Evolutionary conservation across 768 basidiomycete species (phyloP).

Genomic region (Amylocystis lapponica): DNA sequence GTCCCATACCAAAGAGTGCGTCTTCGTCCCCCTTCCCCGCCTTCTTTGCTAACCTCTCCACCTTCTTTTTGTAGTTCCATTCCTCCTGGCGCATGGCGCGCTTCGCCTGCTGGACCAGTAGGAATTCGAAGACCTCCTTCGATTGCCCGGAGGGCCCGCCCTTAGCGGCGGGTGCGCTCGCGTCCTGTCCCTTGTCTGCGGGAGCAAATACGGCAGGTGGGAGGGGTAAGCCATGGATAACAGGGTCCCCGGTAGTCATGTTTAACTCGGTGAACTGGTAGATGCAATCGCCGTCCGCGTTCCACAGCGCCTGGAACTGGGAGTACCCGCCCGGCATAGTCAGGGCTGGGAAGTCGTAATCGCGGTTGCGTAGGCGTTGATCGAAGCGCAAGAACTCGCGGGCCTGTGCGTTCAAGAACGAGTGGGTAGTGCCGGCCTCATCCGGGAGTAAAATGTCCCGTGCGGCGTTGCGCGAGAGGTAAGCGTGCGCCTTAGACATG

Average conservation of each 20-base stretch:
- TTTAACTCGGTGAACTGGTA: not conserved
- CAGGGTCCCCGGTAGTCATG: not conserved
- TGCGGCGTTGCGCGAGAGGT: no score
- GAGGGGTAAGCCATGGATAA: not conserved
- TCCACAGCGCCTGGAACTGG: slow-evolving; percentile 1
- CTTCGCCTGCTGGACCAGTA: not conserved
- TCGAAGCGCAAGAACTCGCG: slow-evolving; percentile 1
- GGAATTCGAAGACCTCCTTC: no score
- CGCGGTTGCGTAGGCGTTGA: not conserved
- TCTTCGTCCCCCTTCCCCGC: no score
- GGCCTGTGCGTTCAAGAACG: slow-evolving; percentile 2
- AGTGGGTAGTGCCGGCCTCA: no score
- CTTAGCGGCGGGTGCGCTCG: no score
- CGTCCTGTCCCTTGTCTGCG: not conserved
- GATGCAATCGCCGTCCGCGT: not conserved
- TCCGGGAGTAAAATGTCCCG: no score
- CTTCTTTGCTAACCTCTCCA: no score
- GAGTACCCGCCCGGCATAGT: slow-evolving; percentile 1
- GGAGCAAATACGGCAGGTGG: not conserved
- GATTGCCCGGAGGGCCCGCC: not conserved
- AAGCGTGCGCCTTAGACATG: no score
- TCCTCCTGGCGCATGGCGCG: not conserved
- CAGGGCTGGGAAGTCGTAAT: not conserved
- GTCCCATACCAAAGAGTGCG: no score
- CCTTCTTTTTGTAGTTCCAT: not conserved